Percentiles rank a stretch among this genome's conserved stretches.
Conservation (phyloP, 2,329 filamentous ascomycete genomes). For the Neopestalotiopsis rosae region DNA sequence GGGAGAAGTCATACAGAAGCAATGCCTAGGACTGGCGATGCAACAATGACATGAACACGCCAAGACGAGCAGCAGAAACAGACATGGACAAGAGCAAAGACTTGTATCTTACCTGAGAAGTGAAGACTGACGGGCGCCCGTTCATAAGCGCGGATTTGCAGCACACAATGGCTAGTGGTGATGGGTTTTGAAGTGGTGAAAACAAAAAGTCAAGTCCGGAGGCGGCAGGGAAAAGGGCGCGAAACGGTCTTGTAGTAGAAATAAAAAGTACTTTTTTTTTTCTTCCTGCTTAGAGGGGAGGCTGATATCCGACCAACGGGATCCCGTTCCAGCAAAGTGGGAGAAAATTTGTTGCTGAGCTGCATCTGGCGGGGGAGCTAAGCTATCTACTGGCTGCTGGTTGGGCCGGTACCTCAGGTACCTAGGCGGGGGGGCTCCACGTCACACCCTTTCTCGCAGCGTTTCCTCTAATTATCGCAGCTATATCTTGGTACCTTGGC, state of each 20-base stretch:
- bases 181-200: constrained; percentile 27
- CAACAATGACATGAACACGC: background rate
- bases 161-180: constrained; percentile 20
- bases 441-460: background rate
- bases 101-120: constrained; percentile 73
- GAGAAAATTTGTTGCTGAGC: constrained; percentile 18
- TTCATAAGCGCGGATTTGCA: constrained; percentile 76
- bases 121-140: constrained; percentile 84
- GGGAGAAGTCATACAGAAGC: constrained; percentile 1
- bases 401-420: too few relatives aligned
- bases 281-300: background rate
- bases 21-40: background rate
- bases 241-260: too few relatives aligned
- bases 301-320: background rate
- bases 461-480: background rate
- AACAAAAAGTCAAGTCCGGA: constrained; percentile 23
- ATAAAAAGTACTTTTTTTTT: too few relatives aligned
- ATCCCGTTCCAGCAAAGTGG: constrained; percentile 6
- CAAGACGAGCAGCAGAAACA: constrained; percentile 16
- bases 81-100: constrained; percentile 14
- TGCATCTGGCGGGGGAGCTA: constrained; percentile 14
- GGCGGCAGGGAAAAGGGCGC: background rate
- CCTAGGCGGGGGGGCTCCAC: constrained; percentile 5
- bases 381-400: too few relatives aligned
- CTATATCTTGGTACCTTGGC: background rate